These are phyloP conservation scores for Lippia alba DNA, from an alignment of 305 asterid species.

Conservation along the genomic window DNA sequence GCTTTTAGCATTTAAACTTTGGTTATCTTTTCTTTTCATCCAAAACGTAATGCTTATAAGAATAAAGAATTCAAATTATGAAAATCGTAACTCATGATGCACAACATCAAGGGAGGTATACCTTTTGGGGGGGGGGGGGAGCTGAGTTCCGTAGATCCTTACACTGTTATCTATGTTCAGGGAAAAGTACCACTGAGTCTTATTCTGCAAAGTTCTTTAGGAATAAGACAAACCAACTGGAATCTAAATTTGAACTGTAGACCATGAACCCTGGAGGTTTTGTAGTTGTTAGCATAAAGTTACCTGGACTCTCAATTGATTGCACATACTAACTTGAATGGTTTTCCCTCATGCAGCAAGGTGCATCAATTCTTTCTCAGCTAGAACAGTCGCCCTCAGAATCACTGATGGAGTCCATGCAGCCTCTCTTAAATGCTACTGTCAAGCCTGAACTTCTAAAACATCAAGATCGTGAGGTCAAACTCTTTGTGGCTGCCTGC, in stretches of 20 bases:
- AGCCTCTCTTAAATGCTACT: slow-evolving; percentile 74
- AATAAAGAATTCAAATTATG: neutral
- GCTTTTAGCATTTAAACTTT: neutral
- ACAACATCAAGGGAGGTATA: slow-evolving; percentile 11
- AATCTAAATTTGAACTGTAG: slow-evolving; percentile 19
- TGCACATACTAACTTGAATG: slow-evolving; percentile 30
- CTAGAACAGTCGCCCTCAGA: slow-evolving; percentile 93
- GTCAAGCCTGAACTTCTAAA: slow-evolving; percentile 87
- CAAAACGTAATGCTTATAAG: slow-evolving; percentile 9
- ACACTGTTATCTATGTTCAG: slow-evolving; percentile 11
- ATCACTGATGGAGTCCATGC: slow-evolving; percentile 74
- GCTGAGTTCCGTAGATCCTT: slow-evolving; percentile 8
- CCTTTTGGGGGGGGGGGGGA: neutral
- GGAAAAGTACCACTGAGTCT: slow-evolving; percentile 8
- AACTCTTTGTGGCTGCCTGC: slow-evolving; percentile 92
- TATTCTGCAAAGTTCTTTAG: slow-evolving; percentile 12
- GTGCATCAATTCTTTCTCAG: slow-evolving; percentile 77
- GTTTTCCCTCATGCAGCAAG: slow-evolving; percentile 73
- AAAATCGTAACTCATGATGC: neutral
- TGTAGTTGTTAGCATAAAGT: slow-evolving; percentile 17
- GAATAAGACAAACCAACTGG: neutral
- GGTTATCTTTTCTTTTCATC: too few species aligned
- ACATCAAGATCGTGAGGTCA: slow-evolving; percentile 94
- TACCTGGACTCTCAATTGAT: slow-evolving; percentile 26
- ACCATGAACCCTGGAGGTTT: slow-evolving; percentile 22